Evolutionary conservation across 495 filamentous ascomycete species (phyloP).

Genomic region (Parathielavia hyrcaniae): DNA sequence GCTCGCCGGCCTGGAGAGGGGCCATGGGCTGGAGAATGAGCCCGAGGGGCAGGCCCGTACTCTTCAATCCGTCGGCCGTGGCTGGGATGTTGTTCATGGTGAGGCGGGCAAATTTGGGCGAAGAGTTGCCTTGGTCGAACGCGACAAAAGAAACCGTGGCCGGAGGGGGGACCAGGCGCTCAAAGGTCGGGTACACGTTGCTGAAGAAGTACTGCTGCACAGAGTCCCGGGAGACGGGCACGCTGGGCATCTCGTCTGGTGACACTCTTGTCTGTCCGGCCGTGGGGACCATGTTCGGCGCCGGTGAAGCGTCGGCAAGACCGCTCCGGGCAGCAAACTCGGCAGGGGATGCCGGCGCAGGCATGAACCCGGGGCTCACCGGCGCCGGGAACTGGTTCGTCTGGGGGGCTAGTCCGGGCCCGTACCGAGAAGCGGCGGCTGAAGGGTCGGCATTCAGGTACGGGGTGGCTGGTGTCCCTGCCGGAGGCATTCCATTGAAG

Average conservation of each 20-base stretch:
- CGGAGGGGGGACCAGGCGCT: slow-evolving; percentile 82
- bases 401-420: slow-evolving; percentile 48
- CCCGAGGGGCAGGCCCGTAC: slow-evolving; percentile 78
- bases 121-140: slow-evolving; percentile 92
- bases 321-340: slow-evolving; percentile 53
- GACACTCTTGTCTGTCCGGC: slow-evolving; percentile 72
- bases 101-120: slow-evolving; percentile 85
- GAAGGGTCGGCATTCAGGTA: slow-evolving; percentile 62
- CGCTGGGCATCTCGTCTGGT: slow-evolving; percentile 87
- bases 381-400: slow-evolving; percentile 57
- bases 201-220: slow-evolving; percentile 76
- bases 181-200: slow-evolving; percentile 90
- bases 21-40: slow-evolving; percentile 87
- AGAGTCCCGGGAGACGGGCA: slow-evolving; percentile 76
- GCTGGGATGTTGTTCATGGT: slow-evolving; percentile 89
- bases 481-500: slow-evolving; percentile 60
- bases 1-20: slow-evolving; percentile 73
- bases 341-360: slow-evolving; percentile 46
- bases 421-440: slow-evolving; percentile 31
- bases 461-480: slow-evolving; percentile 53
- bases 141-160: slow-evolving; percentile 86
- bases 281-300: slow-evolving; percentile 34
- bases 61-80: slow-evolving; percentile 67
- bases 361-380: slow-evolving; percentile 53
- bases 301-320: slow-evolving; percentile 26